Evolutionary conservation across 805 yeast genomes (phyloP).

Genomic region (Monosporozyma aquatica): DNA sequence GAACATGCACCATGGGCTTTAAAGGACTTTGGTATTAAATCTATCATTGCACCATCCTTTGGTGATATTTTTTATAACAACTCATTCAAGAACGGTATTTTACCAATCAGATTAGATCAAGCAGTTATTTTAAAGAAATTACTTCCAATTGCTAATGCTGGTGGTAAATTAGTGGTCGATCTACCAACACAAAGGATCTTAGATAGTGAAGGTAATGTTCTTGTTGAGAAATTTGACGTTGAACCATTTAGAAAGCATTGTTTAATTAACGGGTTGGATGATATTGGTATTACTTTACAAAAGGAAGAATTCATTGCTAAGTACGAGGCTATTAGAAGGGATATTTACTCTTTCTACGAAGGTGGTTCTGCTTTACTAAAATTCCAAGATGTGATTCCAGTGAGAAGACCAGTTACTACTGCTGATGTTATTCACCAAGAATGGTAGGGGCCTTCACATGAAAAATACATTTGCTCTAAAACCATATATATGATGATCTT

Average conservation of each 20-base stretch:
- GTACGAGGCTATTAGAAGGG: constrained; percentile 71
- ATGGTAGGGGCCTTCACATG: constrained; percentile 6
- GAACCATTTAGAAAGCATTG: constrained; percentile 94
- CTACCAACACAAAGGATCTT: constrained; percentile 76
- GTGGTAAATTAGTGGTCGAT: constrained; percentile 64
- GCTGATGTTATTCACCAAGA: constrained; percentile 13
- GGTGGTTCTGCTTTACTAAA: constrained; percentile 62
- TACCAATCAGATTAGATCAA: constrained; percentile 84
- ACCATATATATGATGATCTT: background rate
- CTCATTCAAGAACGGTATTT: constrained; percentile 89
- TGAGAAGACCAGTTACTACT: constrained; percentile 5
- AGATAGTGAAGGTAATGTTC: constrained; percentile 57
- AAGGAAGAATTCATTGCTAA: constrained; percentile 68
- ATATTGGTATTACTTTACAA: constrained; percentile 90
- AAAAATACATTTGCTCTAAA: too few species aligned
- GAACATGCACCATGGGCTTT: constrained; percentile 99
- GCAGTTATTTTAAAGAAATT: constrained; percentile 63
- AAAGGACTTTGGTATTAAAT: constrained; percentile 92
- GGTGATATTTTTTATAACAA: constrained; percentile 98
- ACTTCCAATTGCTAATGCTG: constrained; percentile 70
- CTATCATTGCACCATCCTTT: constrained; percentile 94
- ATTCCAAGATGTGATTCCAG: constrained; percentile 5
- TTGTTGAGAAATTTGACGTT: constrained; percentile 76
- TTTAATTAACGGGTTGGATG: constrained; percentile 89
- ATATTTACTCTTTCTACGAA: constrained; percentile 83